Base-by-base conservation (phyloP, 352 stramenopile species). In the Elongisporangium anandrum region DNA sequence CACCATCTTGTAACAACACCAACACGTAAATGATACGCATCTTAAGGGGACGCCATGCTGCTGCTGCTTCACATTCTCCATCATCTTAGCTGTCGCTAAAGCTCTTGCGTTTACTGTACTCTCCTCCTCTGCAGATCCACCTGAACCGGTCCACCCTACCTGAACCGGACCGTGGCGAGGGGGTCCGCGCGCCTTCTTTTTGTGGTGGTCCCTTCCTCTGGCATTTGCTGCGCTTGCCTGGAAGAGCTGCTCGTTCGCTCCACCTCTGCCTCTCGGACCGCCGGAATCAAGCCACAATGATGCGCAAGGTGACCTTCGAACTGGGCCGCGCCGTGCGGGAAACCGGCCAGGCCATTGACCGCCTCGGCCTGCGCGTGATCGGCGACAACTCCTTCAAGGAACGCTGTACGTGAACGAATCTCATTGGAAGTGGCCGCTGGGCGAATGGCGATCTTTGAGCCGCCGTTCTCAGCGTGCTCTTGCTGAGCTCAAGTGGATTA, bases 311-410 rank as follows among this genome's bases (percentile, higher is more conserved):
- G 68, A 93, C 79, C 21, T 93, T 94, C 73, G 79, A 93, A 65
- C 67, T 98, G 54, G 94, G 94, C 61, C 88, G 94, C 56, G 92
- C 88, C 58, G 87, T 98, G 58, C 90, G 95, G 54, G 96, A 99
- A 86, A 98, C 95, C 50, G 96, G 95, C 64, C 96, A 98, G 85
- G 93, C 93, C 29, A 72, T 99, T 19, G 96, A 99, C 73, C 90
- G 96, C 54, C 80, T 97, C 26, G 96, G 95, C 39, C 74, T 98
- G 52, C 82, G 92, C 50, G 94, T 94, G 54, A 64, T 94, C 13
- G 84, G 91, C 52, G 70, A 94, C 62, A 88, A 88, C 61, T 72
- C 95, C n/a, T 95, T 93, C 60, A 82, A 90, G 56, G 91, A 97
- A 65, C 96, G 88, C 59, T 95, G 92, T 94, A 82, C 66, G 81